phyloP scores from a whole-genome alignment of 768 basidiomycete genomes.

The Suillus discolor region DNA sequence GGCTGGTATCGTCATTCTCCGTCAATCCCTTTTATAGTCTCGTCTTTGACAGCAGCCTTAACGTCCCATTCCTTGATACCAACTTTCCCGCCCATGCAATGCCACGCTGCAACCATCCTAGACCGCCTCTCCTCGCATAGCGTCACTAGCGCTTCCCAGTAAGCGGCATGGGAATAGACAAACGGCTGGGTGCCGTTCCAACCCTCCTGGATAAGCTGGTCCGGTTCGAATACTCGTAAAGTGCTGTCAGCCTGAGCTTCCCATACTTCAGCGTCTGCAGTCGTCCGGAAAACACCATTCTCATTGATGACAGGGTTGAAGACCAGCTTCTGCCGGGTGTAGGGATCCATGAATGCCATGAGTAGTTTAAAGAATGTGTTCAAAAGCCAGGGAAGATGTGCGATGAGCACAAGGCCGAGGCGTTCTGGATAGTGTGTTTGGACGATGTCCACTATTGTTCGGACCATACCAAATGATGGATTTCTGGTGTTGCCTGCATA shows the following conservation, averaged over 20 bases:
- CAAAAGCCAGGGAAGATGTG: conserved; percentile 81
- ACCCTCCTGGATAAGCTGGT: conserved; percentile 67
- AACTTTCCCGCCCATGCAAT: conserved; percentile 61
- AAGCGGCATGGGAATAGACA: conserved; percentile 71
- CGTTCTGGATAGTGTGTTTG: no score
- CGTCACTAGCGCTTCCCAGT: conserved; percentile 68
- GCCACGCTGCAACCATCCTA: conserved; percentile 63
- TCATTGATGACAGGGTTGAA: conserved; percentile 59
- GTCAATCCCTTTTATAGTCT: neutral
- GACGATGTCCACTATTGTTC: no score
- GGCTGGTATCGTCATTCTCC: neutral
- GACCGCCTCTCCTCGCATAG: conserved; percentile 54
- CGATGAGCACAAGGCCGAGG: conserved; percentile 35
- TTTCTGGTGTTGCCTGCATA: no score
- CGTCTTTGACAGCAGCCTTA: conserved; percentile 42
- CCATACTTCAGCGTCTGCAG: conserved; percentile 19
- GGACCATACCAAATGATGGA: no score
- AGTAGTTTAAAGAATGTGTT: conserved; percentile 78
- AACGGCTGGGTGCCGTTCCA: conserved; percentile 74
- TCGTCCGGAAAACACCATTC: conserved; percentile 28
- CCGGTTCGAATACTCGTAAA: conserved; percentile 55
- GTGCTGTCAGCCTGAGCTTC: neutral
- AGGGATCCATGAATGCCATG: conserved; percentile 79
- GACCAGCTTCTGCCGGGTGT: conserved; percentile 73
- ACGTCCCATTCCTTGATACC: conserved; percentile 83